A percentile compares a stretch with the other conserved stretches of the same genome.
Evolutionary conservation across 306 rosid species (phyloP).

Genomic region (Rosa lucieae): DNA sequence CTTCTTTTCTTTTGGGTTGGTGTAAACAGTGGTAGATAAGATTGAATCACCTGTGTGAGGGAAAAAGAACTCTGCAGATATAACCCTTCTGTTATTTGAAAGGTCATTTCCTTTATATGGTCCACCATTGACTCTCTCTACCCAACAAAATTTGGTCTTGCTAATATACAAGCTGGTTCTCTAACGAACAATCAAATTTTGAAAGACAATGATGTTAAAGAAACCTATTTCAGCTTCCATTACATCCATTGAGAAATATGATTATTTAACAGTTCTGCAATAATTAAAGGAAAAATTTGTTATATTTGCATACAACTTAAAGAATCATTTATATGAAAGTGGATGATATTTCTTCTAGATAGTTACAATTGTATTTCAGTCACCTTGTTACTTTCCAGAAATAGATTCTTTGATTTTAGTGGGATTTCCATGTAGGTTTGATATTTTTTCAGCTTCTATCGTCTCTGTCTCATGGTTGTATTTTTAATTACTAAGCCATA

Average conservation of each 20-base stretch:
- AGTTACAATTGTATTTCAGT: not conserved
- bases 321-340: not conserved
- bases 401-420: not conserved
- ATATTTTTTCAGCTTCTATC: not conserved
- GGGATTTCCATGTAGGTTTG: not conserved
- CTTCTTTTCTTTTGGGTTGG: not conserved
- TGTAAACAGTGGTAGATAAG: not conserved
- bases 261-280: not conserved
- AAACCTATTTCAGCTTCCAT: not conserved
- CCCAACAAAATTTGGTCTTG: not conserved
- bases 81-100: not conserved
- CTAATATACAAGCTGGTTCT: not conserved
- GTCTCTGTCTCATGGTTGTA: not conserved
- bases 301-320: not conserved
- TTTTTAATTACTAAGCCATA: not conserved
- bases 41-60: not conserved
- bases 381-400: slow-evolving; percentile 7
- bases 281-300: not conserved
- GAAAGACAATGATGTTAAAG: not conserved
- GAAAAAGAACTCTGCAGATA: not conserved
- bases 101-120: not conserved
- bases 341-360: not conserved
- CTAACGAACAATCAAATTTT: not conserved
- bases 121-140: not conserved
- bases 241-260: not conserved